These are phyloP conservation scores for Diatrype stigma DNA, from an alignment of 2,329 filamentous ascomycete species.

Conservation along the genomic window DNA sequence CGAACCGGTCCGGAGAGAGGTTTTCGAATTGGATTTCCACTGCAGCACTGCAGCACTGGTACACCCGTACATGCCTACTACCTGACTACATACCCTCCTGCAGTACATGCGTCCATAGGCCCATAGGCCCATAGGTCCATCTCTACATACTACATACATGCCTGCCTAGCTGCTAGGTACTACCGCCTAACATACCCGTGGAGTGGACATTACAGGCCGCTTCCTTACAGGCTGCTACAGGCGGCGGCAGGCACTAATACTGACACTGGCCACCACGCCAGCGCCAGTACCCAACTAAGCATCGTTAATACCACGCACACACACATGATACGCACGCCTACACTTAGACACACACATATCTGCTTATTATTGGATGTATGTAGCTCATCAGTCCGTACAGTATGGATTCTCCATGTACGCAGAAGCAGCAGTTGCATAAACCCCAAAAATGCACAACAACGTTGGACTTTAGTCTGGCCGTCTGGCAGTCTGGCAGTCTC, in stretches of 20 bases:
- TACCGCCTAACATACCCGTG: no score
- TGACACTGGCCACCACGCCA: neutral
- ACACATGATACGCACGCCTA: constrained; percentile 1
- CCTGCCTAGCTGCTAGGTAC: no score
- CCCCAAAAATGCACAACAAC: neutral
- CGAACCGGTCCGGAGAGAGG: constrained; percentile 3
- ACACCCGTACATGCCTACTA: no score
- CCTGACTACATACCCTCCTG: no score
- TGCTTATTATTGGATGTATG: neutral
- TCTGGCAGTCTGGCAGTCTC: no score
- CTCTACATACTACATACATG: no score
- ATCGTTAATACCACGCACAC: neutral
- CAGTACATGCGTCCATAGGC: no score
- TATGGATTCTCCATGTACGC: neutral
- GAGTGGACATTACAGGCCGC: neutral
- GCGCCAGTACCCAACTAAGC: neutral
- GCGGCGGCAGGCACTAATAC: neutral
- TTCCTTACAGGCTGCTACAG: neutral
- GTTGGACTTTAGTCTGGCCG: no score
- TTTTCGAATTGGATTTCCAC: neutral
- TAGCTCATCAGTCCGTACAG: no score
- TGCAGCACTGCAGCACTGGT: neutral
- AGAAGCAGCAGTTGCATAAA: neutral
- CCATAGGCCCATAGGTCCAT: no score
- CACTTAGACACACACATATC: neutral